A percentile compares a stretch with the other conserved stretches of the same genome.
Evolutionary conservation across 305 asterid species (phyloP).

Genomic region (Fraxinus paxiana): DNA sequence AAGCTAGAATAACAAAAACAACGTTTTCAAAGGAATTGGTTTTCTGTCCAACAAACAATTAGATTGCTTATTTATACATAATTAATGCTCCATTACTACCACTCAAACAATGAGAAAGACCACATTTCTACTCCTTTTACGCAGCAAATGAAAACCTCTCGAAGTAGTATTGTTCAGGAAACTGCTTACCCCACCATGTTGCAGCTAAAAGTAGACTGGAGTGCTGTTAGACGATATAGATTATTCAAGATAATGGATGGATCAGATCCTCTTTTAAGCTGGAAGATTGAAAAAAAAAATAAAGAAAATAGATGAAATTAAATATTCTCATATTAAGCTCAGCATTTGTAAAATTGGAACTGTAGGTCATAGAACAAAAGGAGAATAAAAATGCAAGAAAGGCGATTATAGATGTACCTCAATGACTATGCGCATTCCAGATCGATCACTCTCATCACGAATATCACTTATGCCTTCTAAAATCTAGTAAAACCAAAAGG

Average conservation of each 20-base stretch:
- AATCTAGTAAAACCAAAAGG: constrained; percentile 38
- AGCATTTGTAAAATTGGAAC: not conserved
- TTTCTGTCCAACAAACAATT: not conserved
- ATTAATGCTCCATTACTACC: not conserved
- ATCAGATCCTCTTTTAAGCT: constrained; percentile 92
- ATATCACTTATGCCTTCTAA: constrained; percentile 98
- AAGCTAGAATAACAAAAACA: not conserved
- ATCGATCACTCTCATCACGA: constrained; percentile 98
- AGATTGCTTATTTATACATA: not conserved
- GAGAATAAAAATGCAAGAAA: constrained; percentile 20
- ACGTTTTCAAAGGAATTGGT: not conserved
- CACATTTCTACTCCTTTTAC: not conserved
- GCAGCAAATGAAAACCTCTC: constrained; percentile 9
- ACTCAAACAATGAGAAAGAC: not conserved
- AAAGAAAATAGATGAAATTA: not conserved
- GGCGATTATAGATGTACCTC: constrained; percentile 55
- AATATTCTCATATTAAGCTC: constrained; percentile 9
- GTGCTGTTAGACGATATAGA: constrained; percentile 77
- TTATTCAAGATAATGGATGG: constrained; percentile 84
- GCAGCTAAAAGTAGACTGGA: constrained; percentile 91
- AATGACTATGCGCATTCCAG: constrained; percentile 93
- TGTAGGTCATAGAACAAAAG: constrained; percentile 6
- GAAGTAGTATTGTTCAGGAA: constrained; percentile 16
- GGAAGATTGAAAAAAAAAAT: constrained; percentile 26
- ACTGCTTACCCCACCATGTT: constrained; percentile 98